Percentiles rank a stretch among this genome's conserved stretches.
These are phyloP conservation scores for Penicillium sp. DNA, from an alignment of 2,329 filamentous ascomycete genomes.

Conservation along the genomic window DNA sequence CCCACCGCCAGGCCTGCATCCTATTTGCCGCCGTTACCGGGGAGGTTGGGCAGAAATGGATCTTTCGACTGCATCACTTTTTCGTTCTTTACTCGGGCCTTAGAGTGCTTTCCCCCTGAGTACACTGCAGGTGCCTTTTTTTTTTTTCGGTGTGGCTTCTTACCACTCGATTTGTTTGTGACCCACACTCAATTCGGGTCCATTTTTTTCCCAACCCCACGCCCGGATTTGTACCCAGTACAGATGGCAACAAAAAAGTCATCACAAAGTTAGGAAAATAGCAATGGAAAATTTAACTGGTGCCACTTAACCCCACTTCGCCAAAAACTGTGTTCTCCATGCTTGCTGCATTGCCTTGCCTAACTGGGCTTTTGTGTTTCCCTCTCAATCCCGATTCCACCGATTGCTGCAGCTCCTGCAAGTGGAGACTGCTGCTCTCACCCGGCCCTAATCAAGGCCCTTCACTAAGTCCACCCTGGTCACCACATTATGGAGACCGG, in stretches of 20 bases:
- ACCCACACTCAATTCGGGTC: slow-evolving; percentile 5
- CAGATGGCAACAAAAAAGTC: slow-evolving; percentile 7
- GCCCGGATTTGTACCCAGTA: slow-evolving; percentile 5
- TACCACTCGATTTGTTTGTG: slow-evolving; percentile 4
- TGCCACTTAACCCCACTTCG: slow-evolving; percentile 31
- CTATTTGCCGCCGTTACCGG: slow-evolving; percentile 27
- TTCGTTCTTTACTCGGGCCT: slow-evolving; percentile 6
- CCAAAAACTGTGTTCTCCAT: slow-evolving; percentile 27
- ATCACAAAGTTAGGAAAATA: background rate
- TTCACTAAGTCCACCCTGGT: slow-evolving; percentile 23
- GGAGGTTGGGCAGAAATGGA: slow-evolving; percentile 31
- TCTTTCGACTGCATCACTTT: slow-evolving; percentile 21
- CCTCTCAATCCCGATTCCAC: slow-evolving; percentile 22
- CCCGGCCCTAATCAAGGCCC: slow-evolving; percentile 30
- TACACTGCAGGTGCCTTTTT: slow-evolving; percentile 12
- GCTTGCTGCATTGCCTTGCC: slow-evolving; percentile 23
- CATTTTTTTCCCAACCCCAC: slow-evolving; percentile 4
- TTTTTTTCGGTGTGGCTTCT: slow-evolving; percentile 12
- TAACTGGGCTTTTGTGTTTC: slow-evolving; percentile 19
- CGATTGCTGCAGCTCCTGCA: slow-evolving; percentile 29
- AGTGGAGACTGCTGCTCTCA: slow-evolving; percentile 28
- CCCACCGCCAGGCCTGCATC: slow-evolving; percentile 25
- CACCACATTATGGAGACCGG: slow-evolving; percentile 28
- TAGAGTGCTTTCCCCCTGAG: slow-evolving; percentile 2
- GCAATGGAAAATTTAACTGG: slow-evolving; percentile 14